Conservation (phyloP, 2,329 filamentous ascomycete species). For the Beauveria rudraprayagi region DNA sequence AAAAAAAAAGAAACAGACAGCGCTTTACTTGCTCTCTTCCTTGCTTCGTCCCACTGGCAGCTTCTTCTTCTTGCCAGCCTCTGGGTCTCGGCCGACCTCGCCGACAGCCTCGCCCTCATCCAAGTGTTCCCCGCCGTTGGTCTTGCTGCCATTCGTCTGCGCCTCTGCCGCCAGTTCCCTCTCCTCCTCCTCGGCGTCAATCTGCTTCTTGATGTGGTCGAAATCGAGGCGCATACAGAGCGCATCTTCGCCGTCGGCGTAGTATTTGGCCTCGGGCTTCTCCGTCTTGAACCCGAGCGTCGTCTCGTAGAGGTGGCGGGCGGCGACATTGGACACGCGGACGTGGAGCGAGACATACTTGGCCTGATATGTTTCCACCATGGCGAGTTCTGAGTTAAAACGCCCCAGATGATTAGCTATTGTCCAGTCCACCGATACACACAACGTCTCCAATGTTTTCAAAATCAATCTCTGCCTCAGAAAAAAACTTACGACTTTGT, state of each 20-base stretch:
- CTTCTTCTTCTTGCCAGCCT: slow-evolving; percentile 53
- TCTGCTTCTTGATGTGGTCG: slow-evolving; percentile 44
- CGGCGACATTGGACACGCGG: slow-evolving; percentile 85
- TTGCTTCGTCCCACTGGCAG: slow-evolving; percentile 75
- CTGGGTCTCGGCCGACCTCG: slow-evolving; percentile 48
- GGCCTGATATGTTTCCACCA: slow-evolving; percentile 90
- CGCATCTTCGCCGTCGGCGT: slow-evolving; percentile 95
- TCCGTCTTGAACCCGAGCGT: slow-evolving; percentile 85
- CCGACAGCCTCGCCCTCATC: slow-evolving; percentile 68
- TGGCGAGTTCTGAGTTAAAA: slow-evolving; percentile 50
- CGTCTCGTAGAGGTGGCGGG: slow-evolving; percentile 84
- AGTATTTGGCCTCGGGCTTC: slow-evolving; percentile 83
- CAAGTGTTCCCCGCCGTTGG: slow-evolving; percentile 24
- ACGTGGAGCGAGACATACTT: slow-evolving; percentile 95
- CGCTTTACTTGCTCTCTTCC: slow-evolving; percentile 41
- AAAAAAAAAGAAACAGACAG: neutral
- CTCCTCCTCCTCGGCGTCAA: slow-evolving; percentile 36
- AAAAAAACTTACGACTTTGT: slow-evolving; percentile 67
- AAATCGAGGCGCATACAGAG: slow-evolving; percentile 90
- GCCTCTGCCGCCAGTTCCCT: slow-evolving; percentile 29
- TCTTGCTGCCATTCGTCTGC: slow-evolving; percentile 30
- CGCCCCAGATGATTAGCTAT: neutral
- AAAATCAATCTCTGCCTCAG: too few relatives aligned
- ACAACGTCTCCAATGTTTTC: neutral
- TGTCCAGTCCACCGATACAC: too few relatives aligned